These are phyloP conservation scores for Spathaspora boniae DNA, from an alignment of 805 yeast genomes.

Conservation along the genomic window DNA sequence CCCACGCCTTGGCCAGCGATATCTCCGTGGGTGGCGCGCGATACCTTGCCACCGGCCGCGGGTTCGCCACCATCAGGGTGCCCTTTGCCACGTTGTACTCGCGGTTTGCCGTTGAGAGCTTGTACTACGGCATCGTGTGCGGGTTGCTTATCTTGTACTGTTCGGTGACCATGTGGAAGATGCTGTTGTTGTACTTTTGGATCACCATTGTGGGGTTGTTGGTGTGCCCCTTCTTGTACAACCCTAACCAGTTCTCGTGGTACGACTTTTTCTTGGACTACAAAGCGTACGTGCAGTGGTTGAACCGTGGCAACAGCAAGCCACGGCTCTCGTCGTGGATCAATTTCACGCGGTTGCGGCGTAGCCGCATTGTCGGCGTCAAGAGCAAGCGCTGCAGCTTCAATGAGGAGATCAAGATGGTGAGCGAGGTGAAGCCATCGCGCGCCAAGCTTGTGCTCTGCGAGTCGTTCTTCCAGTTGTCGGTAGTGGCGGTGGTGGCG, in stretches of 20 bases:
- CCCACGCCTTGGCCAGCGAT: conserved; percentile 67
- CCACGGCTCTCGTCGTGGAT: conserved; percentile 40
- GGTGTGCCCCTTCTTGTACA: conserved; percentile 69
- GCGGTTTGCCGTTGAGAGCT: conserved; percentile 65
- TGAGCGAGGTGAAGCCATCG: conserved; percentile 51
- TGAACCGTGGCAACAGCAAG: conserved; percentile 49
- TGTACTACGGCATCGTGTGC: conserved; percentile 59
- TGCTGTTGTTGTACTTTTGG: conserved; percentile 66
- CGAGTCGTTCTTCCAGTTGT: conserved; percentile 36
- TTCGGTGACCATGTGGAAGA: conserved; percentile 61
- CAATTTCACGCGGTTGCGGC: conserved; percentile 43
- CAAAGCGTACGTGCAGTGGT: conserved; percentile 49
- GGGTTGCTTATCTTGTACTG: conserved; percentile 52
- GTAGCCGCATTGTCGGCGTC: conserved; percentile 57
- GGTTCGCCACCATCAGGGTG: conserved; percentile 78
- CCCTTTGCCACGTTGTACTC: conserved; percentile 73
- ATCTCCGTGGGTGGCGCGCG: conserved; percentile 83
- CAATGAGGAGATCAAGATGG: conserved; percentile 35
- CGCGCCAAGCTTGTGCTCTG: conserved; percentile 39
- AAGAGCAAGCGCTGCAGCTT: conserved; percentile 39
- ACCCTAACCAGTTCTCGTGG: conserved; percentile 74
- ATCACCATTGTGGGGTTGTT: conserved; percentile 62
- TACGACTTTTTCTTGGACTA: conserved; percentile 70
- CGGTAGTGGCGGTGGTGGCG: conserved; percentile 30
- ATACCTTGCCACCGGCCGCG: conserved; percentile 83